Conservation (phyloP, 2,329 filamentous ascomycete genomes). For the Paracorniculantispora psalliotae region DNA sequence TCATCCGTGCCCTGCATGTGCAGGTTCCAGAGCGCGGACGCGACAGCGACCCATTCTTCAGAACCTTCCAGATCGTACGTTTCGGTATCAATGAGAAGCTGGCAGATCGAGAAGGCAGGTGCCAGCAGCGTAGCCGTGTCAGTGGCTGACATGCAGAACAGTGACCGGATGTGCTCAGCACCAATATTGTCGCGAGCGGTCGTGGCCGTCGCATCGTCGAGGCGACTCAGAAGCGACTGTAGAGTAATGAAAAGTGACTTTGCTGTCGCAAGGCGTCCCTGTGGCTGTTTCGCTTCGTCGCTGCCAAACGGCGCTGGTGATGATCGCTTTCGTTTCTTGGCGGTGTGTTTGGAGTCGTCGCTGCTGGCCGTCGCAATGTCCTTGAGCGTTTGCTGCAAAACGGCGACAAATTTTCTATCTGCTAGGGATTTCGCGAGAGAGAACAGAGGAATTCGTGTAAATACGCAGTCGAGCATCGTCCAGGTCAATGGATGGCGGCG, state of each 20-base stretch:
- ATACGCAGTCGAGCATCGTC: constrained; percentile 56
- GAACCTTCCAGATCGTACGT: constrained; percentile 32
- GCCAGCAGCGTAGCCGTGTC: constrained; percentile 43
- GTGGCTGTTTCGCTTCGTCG: constrained; percentile 32
- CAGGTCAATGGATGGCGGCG: constrained; percentile 54
- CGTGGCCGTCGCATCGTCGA: constrained; percentile 30
- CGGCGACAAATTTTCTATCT: constrained; percentile 61
- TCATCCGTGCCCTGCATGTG: constrained; percentile 48
- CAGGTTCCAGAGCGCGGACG: constrained; percentile 47
- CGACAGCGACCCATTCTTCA: constrained; percentile 43
- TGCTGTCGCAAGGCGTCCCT: constrained; percentile 41
- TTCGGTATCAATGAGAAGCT: constrained; percentile 30
- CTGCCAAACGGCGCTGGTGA: constrained; percentile 33
- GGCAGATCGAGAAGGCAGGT: constrained; percentile 42
- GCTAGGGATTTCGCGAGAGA: constrained; percentile 66
- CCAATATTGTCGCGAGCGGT: constrained; percentile 46
- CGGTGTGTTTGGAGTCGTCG: constrained; percentile 22
- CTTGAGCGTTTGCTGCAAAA: constrained; percentile 61
- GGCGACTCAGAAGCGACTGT: constrained; percentile 40
- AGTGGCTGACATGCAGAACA: constrained; percentile 46
- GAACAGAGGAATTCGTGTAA: constrained; percentile 62
- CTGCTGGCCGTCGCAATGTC: constrained; percentile 42
- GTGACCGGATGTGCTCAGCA: constrained; percentile 52
- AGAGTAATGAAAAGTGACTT: constrained; percentile 45
- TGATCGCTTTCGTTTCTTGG: constrained; percentile 44